Evolutionary conservation across 2,329 filamentous ascomycete species (phyloP).

Genomic region (Phaeosphaeriaceae sp.): DNA sequence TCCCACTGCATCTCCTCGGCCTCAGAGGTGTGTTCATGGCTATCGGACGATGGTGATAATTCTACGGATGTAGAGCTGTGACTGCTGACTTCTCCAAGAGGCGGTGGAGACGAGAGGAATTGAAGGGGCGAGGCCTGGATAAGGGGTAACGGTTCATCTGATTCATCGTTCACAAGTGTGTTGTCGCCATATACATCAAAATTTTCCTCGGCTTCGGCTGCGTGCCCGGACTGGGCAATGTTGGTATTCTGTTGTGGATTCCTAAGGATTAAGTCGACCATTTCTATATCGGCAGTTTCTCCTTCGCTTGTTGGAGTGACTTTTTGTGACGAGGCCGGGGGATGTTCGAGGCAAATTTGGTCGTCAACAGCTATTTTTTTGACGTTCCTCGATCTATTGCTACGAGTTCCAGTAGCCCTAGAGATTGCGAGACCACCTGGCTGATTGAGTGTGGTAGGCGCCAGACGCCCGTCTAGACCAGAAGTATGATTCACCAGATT

Average conservation of each 20-base stretch:
- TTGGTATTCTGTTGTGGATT: slow-evolving; percentile 14
- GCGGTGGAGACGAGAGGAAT: slow-evolving; percentile 33
- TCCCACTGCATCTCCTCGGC: slow-evolving; percentile 49
- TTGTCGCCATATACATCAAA: slow-evolving; percentile 14
- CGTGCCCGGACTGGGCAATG: slow-evolving; percentile 3
- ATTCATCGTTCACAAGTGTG: slow-evolving; percentile 10
- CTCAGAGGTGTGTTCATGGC: slow-evolving; percentile 25
- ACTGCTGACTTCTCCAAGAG: slow-evolving; percentile 26
- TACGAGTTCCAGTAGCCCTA: too few species aligned
- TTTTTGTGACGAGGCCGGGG: too few species aligned
- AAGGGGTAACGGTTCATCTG: background rate
- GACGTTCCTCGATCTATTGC: too few species aligned
- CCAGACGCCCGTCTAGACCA: background rate
- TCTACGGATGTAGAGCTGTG: slow-evolving; percentile 38
- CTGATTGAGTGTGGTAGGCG: slow-evolving; percentile 1
- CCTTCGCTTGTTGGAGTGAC: background rate
- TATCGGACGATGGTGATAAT: slow-evolving; percentile 20
- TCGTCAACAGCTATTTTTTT: too few species aligned
- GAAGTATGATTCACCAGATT: background rate
- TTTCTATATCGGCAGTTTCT: background rate
- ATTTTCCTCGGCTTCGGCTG: background rate
- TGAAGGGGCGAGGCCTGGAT: slow-evolving; percentile 10
- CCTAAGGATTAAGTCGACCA: slow-evolving; percentile 3
- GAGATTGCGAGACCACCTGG: background rate
- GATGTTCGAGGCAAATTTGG: too few species aligned